These are phyloP conservation scores for Lactifluus hygrophoroides DNA, from an alignment of 768 basidiomycete genomes.

Conservation along the genomic window DNA sequence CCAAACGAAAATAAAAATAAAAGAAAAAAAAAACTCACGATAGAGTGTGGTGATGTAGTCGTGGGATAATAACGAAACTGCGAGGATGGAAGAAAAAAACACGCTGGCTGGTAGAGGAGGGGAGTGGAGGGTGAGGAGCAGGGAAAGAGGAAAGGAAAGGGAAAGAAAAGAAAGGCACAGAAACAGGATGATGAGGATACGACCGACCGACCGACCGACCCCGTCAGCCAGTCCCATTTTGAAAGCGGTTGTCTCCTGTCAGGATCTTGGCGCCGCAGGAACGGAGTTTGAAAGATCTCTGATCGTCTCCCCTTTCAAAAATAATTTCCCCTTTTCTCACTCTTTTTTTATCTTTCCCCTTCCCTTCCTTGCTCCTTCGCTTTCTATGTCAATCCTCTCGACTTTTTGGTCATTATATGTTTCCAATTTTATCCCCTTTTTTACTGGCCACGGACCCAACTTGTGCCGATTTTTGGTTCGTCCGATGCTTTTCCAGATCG, in stretches of 20 bases:
- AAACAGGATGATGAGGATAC: slow-evolving; percentile 7
- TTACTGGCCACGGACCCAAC: not conserved
- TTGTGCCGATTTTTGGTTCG: not conserved
- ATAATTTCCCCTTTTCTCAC: not conserved
- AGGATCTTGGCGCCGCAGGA: slow-evolving; percentile 22
- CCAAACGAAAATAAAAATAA: not conserved
- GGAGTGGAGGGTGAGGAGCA: slow-evolving; percentile 30
- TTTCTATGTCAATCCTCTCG: not conserved
- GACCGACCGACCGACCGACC: too few species aligned
- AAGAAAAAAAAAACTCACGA: not conserved
- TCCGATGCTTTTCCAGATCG: slow-evolving; percentile 20
- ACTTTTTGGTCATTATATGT: not conserved
- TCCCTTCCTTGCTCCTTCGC: not conserved
- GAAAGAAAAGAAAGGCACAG: slow-evolving; percentile 10
- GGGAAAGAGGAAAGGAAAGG: slow-evolving; percentile 24
- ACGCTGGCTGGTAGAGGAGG: not conserved
- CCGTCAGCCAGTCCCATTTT: slow-evolving; percentile 11
- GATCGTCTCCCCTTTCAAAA: slow-evolving; percentile 10
- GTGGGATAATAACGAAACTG: not conserved
- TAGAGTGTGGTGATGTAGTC: not conserved
- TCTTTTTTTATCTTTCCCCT: not conserved
- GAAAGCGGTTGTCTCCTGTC: slow-evolving; percentile 20
- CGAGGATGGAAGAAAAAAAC: not conserved
- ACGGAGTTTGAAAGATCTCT: slow-evolving; percentile 21
- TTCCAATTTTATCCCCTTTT: not conserved